Evolutionary conservation across 2,329 filamentous ascomycete genomes (phyloP).

Genomic region (Xylaria multiplex): DNA sequence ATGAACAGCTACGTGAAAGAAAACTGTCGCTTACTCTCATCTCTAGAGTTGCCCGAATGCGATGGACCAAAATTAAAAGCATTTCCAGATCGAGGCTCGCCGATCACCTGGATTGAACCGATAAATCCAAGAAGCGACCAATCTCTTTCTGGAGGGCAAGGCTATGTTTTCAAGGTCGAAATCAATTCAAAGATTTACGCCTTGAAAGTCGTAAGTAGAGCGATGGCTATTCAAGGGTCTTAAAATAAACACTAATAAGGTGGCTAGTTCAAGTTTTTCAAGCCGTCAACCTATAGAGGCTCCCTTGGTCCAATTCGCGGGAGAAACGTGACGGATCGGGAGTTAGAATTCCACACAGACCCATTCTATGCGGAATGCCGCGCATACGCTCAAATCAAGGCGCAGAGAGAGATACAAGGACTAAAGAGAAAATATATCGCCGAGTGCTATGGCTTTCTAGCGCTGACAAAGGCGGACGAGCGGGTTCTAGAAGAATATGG

Average conservation of each 20-base stretch:
- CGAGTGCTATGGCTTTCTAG: conserved; percentile 26
- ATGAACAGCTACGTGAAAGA: conserved; percentile 2
- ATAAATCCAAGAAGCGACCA: not conserved
- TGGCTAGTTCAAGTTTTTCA: conserved; percentile 33
- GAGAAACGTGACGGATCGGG: conserved; percentile 19
- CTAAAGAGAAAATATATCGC: conserved; percentile 21
- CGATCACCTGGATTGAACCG: conserved; percentile 14
- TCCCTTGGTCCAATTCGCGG: conserved; percentile 6
- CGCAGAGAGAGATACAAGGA: not conserved
- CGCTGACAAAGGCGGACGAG: conserved; percentile 25
- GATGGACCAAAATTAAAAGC: conserved; percentile 21
- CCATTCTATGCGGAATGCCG: conserved; percentile 36
- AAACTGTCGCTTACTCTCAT: conserved; percentile 13
- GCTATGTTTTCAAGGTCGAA: conserved; percentile 30
- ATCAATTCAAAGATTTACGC: conserved; percentile 27
- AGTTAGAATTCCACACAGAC: conserved; percentile 30
- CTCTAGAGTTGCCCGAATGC: conserved; percentile 13
- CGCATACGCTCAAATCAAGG: conserved; percentile 32
- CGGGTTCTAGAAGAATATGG: conserved; percentile 4
- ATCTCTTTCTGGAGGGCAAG: conserved; percentile 13
- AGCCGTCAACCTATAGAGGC: conserved; percentile 9
- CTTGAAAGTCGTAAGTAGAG: conserved; percentile 30
- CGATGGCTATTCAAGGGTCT: not conserved
- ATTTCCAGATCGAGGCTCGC: conserved; percentile 11
- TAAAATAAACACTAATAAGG: not conserved